Evolutionary conservation across 2,329 filamentous ascomycete species (phyloP).

Genomic region (Capronia americana): DNA sequence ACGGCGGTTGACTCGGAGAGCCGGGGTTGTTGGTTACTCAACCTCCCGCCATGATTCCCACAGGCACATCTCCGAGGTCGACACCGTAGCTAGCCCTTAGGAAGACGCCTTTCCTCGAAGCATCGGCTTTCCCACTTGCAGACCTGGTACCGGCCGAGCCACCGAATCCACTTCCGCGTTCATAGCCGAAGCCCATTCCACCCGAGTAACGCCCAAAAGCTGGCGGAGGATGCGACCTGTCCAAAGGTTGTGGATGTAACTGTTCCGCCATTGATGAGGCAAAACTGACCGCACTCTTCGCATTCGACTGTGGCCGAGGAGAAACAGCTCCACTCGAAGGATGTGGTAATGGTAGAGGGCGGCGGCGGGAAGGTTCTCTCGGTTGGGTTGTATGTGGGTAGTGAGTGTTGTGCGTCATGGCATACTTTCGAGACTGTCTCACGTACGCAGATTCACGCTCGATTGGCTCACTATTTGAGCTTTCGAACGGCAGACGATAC

Average conservation of each 20-base stretch:
- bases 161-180: constrained; percentile 43
- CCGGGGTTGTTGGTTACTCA: constrained; percentile 1
- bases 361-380: constrained; percentile 1
- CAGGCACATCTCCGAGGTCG: constrained; percentile 40
- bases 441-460: constrained; percentile 15
- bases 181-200: constrained; percentile 47
- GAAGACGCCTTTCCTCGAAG: constrained; percentile 31
- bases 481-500: neutral
- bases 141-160: constrained; percentile 47
- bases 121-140: constrained; percentile 25
- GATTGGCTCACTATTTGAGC: neutral
- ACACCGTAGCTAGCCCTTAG: constrained; percentile 38
- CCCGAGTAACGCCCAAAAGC: constrained; percentile 46
- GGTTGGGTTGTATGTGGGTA: constrained; percentile 1
- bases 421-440: constrained; percentile 9
- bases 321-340: neutral
- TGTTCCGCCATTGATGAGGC: constrained; percentile 29
- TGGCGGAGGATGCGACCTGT: constrained; percentile 23
- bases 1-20: neutral
- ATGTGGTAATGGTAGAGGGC: neutral
- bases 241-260: constrained; percentile 25
- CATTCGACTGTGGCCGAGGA: constrained; percentile 21
- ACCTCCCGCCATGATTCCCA: constrained; percentile 23
- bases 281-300: constrained; percentile 24
- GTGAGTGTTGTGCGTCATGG: constrained; percentile 9